Base-by-base conservation (phyloP, 2,329 filamentous ascomycete genomes). In the Clonostachys byssicola region DNA sequence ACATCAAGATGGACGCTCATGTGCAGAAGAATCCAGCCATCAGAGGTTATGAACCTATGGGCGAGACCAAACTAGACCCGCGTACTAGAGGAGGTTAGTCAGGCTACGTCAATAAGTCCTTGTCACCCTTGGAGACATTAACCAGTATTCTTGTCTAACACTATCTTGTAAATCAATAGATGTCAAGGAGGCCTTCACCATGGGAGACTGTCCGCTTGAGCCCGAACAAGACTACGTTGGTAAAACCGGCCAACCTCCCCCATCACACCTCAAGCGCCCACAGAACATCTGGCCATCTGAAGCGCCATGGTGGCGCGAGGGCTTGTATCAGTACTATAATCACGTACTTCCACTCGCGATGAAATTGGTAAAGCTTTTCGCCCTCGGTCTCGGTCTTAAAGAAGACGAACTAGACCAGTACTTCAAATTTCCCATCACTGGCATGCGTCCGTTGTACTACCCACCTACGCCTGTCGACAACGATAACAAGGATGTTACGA, bases 381-480 rank as follows among this genome's bases (percentile, higher is more conserved):
- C 56, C 17, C 42, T 58, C 46, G 55, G 53, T 4, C 48, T 57
- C 39, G 54, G 56, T 12, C 42, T 57, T 20, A 47, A 49, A 2
- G 52, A 56, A 39, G 45, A 48, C 13, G 52, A 54, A 40, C 57
- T 60, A 39, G 52, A 56, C 30, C 33, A 46, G 8, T 43, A 53
- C 13, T 45, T 51, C 12, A 53, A 50, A 3, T 55, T 51, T 12
- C 56, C 56, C 6, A 56, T 56, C 18, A 49, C 53, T 10, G 58
- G 59, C 46, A 55, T 54, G 30, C 52, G 54, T 20, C 54, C 54
- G 18, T 57, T 54, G 34, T 55, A 52, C 43, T 57, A 60, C 18
- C 58, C 57, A 6, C 53, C 50, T 20, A 20, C 16, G 30, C 34
- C 36, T 38, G 34, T 34, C 20, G 16, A 16, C 17, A 33, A 45